These are phyloP conservation scores for Gossypium raimondii DNA, from an alignment of 345 rosid species.

Conservation along the genomic window DNA sequence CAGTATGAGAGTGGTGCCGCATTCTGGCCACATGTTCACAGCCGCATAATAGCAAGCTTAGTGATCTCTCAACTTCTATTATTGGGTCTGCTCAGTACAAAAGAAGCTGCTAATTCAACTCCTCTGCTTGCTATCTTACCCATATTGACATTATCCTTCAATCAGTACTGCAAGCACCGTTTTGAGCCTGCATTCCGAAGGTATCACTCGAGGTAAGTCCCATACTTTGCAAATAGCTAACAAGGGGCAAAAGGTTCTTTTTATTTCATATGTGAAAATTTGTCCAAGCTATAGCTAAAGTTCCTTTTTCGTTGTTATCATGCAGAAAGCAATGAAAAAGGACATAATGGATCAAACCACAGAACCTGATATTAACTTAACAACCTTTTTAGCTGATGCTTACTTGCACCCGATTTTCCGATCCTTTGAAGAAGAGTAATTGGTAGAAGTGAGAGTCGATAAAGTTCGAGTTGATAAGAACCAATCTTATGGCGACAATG, in stretches of 20 bases:
- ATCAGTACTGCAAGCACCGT: conserved; percentile 84
- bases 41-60: conserved; percentile 75
- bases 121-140: conserved; percentile 79
- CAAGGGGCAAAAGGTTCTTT: too few species aligned
- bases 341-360: conserved; percentile 54
- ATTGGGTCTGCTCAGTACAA: conserved; percentile 83
- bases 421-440: conserved; percentile 49
- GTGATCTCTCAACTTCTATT: conserved; percentile 82
- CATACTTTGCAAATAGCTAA: neutral
- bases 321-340: conserved; percentile 91
- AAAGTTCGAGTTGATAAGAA: conserved; percentile 40
- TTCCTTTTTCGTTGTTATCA: conserved; percentile 1
- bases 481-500: conserved; percentile 27
- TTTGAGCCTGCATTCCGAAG: conserved; percentile 89
- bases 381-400: conserved; percentile 75
- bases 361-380: conserved; percentile 53
- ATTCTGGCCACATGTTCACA: conserved; percentile 96
- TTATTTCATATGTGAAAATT: neutral
- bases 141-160: conserved; percentile 70
- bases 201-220: conserved; percentile 76
- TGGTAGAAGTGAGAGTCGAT: conserved; percentile 44
- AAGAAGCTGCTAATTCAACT: conserved; percentile 83
- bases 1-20: conserved; percentile 93
- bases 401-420: conserved; percentile 91
- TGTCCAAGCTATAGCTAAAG: neutral